A percentile compares a stretch with the other conserved stretches of the same genome.
Conservation (phyloP, 2,329 filamentous ascomycete genomes). For the Pseudogymnoascus sp. region DNA sequence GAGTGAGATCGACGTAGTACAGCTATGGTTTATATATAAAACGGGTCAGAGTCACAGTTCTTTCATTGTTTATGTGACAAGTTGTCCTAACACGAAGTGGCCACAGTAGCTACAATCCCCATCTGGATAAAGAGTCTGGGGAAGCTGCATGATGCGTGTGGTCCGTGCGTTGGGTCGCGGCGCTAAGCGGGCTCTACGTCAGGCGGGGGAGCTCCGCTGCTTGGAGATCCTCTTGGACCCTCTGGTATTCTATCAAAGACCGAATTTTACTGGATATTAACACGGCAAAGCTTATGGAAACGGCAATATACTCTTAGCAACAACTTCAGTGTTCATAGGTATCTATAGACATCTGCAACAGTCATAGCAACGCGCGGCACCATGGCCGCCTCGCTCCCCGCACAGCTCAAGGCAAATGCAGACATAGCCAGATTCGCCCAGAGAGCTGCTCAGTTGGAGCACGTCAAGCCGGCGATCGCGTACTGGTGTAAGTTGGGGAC, state of each 20-base stretch:
- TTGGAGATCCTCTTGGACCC: neutral
- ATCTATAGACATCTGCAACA: neutral
- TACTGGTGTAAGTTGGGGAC: slow-evolving; percentile 77
- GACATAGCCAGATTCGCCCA: slow-evolving; percentile 80
- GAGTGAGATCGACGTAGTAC: neutral
- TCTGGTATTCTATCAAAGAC: neutral
- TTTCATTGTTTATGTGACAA: slow-evolving; percentile 6
- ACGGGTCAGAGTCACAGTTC: neutral
- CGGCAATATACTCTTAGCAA: neutral
- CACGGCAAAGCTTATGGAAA: neutral
- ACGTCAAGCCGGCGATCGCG: slow-evolving; percentile 75
- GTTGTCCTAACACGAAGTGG: slow-evolving; percentile 1
- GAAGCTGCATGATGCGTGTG: neutral
- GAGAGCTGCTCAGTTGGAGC: slow-evolving; percentile 76
- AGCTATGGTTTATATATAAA: slow-evolving; percentile 8
- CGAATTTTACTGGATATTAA: neutral
- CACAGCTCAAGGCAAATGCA: slow-evolving; percentile 61
- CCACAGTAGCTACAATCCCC: slow-evolving; percentile 5
- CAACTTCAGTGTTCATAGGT: neutral
- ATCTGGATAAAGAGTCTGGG: slow-evolving; percentile 8
- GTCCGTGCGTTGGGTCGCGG: neutral
- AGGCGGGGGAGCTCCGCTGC: neutral
- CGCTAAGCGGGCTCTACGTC: slow-evolving; percentile 6
- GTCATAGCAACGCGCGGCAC: slow-evolving; percentile 14
- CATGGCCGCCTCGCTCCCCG: slow-evolving; percentile 69